phyloP scores from a whole-genome alignment of 257 asterid genomes.

The Nicotiana benthamiana region DNA sequence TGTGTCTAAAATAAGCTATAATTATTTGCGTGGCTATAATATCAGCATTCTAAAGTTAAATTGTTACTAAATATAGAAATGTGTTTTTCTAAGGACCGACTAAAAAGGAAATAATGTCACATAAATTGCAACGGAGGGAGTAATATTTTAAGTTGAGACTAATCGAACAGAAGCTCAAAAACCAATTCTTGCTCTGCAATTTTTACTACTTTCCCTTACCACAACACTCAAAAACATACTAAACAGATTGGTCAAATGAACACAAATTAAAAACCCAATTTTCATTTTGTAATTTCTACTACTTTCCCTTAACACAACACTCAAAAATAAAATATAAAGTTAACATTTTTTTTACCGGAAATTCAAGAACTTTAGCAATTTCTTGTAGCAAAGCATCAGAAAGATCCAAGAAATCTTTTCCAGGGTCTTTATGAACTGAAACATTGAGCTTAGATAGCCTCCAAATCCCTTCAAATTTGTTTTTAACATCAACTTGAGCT shows the following conservation, averaged over 20 bases:
- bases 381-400: conserved; percentile 62
- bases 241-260: not conserved
- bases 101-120: too few species aligned
- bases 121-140: too few species aligned
- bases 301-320: not conserved
- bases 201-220: too few species aligned
- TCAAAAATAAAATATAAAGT: not conserved
- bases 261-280: not conserved
- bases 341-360: conserved; percentile 47
- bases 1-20: too few species aligned
- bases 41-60: too few species aligned
- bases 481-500: conserved; percentile 21
- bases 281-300: not conserved
- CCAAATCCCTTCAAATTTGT: conserved; percentile 64
- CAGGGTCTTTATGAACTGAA: conserved; percentile 71
- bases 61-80: too few species aligned
- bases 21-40: too few species aligned
- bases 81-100: too few species aligned
- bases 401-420: conserved; percentile 71
- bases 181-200: too few species aligned
- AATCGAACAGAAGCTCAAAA: too few species aligned
- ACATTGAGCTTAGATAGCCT: conserved; percentile 68
- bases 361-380: conserved; percentile 79
- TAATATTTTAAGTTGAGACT: too few species aligned
- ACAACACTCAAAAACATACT: too few species aligned